A percentile compares a stretch with the other conserved stretches of the same genome.
phyloP scores from a whole-genome alignment of 805 yeast genomes.

The Sungouiozyma ichnusensis region DNA sequence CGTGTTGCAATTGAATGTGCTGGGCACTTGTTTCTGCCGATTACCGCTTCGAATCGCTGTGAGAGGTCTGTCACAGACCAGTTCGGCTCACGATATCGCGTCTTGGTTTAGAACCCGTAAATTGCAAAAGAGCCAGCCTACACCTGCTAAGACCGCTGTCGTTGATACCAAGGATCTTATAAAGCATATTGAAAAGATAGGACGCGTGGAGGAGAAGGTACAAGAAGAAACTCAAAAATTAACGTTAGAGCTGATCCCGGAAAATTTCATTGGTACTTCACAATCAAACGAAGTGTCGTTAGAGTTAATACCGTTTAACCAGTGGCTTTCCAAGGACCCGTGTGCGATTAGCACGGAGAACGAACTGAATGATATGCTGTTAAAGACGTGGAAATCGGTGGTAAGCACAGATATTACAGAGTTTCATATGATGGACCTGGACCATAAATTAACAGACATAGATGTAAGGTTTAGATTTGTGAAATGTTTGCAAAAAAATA shows the following conservation, averaged over 20 bases:
- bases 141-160: slow-evolving; percentile 3
- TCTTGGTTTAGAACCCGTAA: slow-evolving; percentile 31
- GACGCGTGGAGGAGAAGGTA: slow-evolving; percentile 22
- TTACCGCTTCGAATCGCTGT: not conserved
- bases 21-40: too few species aligned
- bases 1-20: too few species aligned
- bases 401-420: slow-evolving; percentile 8
- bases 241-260: slow-evolving; percentile 19
- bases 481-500: slow-evolving; percentile 26
- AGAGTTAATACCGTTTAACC: slow-evolving; percentile 22
- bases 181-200: slow-evolving; percentile 29
- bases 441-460: slow-evolving; percentile 18
- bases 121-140: slow-evolving; percentile 19
- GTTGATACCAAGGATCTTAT: slow-evolving; percentile 26
- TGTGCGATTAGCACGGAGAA: slow-evolving; percentile 16
- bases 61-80: slow-evolving; percentile 1
- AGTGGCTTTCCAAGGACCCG: slow-evolving; percentile 24
- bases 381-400: slow-evolving; percentile 2
- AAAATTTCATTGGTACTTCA: slow-evolving; percentile 22
- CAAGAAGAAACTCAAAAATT: not conserved
- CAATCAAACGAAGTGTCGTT: slow-evolving; percentile 6
- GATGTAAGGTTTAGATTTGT: slow-evolving; percentile 29
- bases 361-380: slow-evolving; percentile 20
- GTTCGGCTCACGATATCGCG: slow-evolving; percentile 20
- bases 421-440: slow-evolving; percentile 5